These are phyloP conservation scores for Aspergillus panamensis DNA, from an alignment of 495 filamentous ascomycete genomes.

Conservation along the genomic window DNA sequence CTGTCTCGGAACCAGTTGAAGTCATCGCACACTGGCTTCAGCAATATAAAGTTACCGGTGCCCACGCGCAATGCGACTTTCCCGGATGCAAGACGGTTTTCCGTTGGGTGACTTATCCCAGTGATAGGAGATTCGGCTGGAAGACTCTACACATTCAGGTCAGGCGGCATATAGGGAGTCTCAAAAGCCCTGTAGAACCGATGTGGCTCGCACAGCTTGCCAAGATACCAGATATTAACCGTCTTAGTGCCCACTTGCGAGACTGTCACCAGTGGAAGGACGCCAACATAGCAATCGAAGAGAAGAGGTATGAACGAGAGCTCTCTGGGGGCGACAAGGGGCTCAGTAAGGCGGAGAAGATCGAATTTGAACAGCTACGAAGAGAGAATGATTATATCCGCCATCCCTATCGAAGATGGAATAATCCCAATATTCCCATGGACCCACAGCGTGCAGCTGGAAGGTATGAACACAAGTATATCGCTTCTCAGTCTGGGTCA, in stretches of 20 bases:
- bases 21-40: not conserved
- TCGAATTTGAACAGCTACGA: slow-evolving; percentile 6
- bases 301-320: slow-evolving; percentile 2
- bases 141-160: slow-evolving; percentile 4
- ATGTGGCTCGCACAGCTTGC: slow-evolving; percentile 7
- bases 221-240: not conserved
- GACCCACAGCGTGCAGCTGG: not conserved
- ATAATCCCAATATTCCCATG: too few species aligned
- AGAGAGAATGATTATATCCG: slow-evolving; percentile 11
- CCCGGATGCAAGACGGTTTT: slow-evolving; percentile 9
- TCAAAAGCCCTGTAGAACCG: not conserved
- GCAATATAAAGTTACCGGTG: not conserved
- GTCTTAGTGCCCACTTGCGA: not conserved
- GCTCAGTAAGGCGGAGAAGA: not conserved
- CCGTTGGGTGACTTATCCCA: slow-evolving; percentile 1
- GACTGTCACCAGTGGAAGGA: slow-evolving; percentile 8
- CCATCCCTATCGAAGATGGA: slow-evolving; percentile 4
- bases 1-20: not conserved
- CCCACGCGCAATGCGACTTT: slow-evolving; percentile 1
- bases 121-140: not conserved
- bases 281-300: slow-evolving; percentile 12
- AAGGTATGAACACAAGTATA: not conserved
- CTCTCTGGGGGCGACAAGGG: not conserved
- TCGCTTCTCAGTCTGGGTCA: not conserved
- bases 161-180: not conserved